Percentiles rank a stretch among this genome's conserved stretches.
Evolutionary conservation across 176 grass and related monocot species (phyloP).

Genomic region (Tillandsia fasciculata): DNA sequence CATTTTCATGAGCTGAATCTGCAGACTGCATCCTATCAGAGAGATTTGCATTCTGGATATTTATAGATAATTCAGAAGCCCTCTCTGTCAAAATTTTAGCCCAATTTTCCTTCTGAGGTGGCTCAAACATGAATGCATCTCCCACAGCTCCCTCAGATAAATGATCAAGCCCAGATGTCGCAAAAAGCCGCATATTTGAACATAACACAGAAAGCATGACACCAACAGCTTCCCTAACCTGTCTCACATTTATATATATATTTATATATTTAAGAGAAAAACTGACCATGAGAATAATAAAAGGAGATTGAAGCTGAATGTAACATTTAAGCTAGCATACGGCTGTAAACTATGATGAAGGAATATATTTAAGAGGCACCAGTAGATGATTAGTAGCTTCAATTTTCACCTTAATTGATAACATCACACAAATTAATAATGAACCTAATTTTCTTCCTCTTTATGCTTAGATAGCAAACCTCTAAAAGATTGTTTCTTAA

Average conservation of each 20-base stretch:
- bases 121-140: constrained; percentile 40
- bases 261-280: neutral
- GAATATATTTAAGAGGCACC: too few relatives aligned
- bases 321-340: too few relatives aligned
- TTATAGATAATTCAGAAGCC: constrained; percentile 60
- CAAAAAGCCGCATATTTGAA: constrained; percentile 74
- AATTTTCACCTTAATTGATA: too few relatives aligned
- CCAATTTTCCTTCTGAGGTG: constrained; percentile 52
- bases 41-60: constrained; percentile 51
- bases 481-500: too few relatives aligned
- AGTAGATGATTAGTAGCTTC: too few relatives aligned
- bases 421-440: too few relatives aligned
- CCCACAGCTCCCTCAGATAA: constrained; percentile 17
- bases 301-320: too few relatives aligned
- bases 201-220: constrained; percentile 67
- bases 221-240: constrained; percentile 98
- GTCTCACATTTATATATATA: constrained; percentile 15
- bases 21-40: constrained; percentile 33
- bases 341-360: too few relatives aligned
- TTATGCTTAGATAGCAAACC: too few relatives aligned
- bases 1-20: constrained; percentile 31
- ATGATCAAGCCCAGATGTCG: constrained; percentile 13
- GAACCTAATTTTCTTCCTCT: too few relatives aligned
- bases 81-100: constrained; percentile 56
- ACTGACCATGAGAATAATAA: too few relatives aligned